These are phyloP conservation scores for Collybiopsis luxurians DNA, from an alignment of 768 basidiomycete genomes.

Conservation along the genomic window DNA sequence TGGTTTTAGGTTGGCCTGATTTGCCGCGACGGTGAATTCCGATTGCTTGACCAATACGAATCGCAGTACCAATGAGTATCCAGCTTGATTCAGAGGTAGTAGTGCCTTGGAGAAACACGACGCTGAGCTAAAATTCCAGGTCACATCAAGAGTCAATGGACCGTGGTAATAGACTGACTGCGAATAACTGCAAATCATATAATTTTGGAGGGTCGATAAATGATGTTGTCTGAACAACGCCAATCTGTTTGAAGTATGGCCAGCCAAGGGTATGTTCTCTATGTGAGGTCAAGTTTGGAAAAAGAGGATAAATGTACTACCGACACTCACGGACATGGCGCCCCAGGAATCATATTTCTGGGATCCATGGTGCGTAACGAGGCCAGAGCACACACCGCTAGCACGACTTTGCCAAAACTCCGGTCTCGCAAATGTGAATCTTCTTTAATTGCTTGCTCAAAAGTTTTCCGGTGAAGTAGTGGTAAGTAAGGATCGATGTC, in stretches of 20 bases:
- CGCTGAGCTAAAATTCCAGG: conserved; percentile 42
- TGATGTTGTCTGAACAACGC: not conserved
- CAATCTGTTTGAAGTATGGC: conserved; percentile 3
- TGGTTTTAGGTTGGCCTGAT: conserved; percentile 27
- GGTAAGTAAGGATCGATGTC: conserved; percentile 56
- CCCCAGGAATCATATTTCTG: conserved; percentile 23
- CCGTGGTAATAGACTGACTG: conserved; percentile 18
- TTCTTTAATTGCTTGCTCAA: conserved; percentile 48
- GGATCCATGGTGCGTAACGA: conserved; percentile 59
- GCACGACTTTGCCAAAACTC: conserved; percentile 44
- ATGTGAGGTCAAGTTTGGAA: not conserved
- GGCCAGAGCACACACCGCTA: conserved; percentile 59
- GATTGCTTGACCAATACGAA: conserved; percentile 72
- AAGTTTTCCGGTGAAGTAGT: conserved; percentile 71
- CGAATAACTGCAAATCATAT: conserved; percentile 36
- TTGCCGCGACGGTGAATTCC: conserved; percentile 58
- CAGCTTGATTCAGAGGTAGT: conserved; percentile 56
- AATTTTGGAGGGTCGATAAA: conserved; percentile 14
- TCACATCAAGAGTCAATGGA: not conserved
- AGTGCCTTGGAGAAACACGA: conserved; percentile 44
- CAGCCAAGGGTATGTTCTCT: not conserved
- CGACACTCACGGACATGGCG: not conserved
- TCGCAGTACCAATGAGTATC: conserved; percentile 61
- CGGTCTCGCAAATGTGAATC: conserved; percentile 49
- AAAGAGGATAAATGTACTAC: conserved; percentile 12